Evolutionary conservation across 352 stramenopile genomes (phyloP).

Genomic region (Phytophthora ohioensis): DNA sequence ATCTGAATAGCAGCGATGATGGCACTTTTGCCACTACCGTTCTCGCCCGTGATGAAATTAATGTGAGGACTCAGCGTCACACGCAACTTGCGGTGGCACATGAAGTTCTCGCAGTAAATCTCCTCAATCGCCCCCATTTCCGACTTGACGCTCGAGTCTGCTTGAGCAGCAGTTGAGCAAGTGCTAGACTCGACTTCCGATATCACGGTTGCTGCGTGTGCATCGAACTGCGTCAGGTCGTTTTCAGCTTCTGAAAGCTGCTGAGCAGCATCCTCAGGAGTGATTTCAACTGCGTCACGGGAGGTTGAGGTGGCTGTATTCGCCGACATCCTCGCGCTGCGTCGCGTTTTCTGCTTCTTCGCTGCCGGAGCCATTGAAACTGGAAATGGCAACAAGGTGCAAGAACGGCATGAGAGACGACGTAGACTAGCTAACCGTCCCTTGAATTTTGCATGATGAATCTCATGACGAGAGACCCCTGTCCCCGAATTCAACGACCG

Average conservation of each 20-base stretch:
- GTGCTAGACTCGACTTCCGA: conserved; percentile 1
- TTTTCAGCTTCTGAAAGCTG: background rate
- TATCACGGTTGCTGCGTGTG: background rate
- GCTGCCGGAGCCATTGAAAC: conserved; percentile 5
- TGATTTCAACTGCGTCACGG: background rate
- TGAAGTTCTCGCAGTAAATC: conserved; percentile 98
- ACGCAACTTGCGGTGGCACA: conserved; percentile 96
- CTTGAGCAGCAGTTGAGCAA: no score
- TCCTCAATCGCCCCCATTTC: conserved; percentile 95
- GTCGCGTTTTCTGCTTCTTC: conserved; percentile 14
- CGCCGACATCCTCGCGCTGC: background rate
- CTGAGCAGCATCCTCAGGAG: background rate
- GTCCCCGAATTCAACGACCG: conserved; percentile 4
- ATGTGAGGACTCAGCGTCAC: conserved; percentile 87
- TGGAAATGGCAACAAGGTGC: conserved; percentile 1
- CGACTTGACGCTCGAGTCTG: background rate
- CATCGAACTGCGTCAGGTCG: conserved; percentile 7
- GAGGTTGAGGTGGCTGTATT: background rate
- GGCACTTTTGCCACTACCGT: conserved; percentile 96
- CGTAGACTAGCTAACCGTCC: conserved; percentile 7
- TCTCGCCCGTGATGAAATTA: conserved; percentile 93
- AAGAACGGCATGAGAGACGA: conserved; percentile 10
- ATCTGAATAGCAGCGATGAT: conserved; percentile 98
- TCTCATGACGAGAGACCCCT: background rate
- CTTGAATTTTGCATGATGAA: background rate